Evolutionary conservation across 2,329 filamentous ascomycete genomes (phyloP).

Genomic region (Plenodomus lindquistii): DNA sequence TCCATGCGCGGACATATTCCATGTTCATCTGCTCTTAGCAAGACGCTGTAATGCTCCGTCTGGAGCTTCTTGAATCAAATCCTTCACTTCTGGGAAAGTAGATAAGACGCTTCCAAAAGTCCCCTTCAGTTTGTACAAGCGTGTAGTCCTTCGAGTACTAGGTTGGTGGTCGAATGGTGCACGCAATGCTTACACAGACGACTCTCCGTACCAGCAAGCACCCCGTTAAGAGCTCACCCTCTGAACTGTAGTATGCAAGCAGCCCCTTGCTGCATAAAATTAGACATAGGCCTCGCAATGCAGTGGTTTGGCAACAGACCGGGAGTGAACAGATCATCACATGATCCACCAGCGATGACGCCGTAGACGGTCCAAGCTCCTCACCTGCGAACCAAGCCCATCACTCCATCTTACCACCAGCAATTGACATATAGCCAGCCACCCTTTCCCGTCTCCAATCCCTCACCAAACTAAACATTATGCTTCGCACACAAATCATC

Average conservation of each 20-base stretch:
- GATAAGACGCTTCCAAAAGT: neutral
- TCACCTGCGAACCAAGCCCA: constrained; percentile 10
- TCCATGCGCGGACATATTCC: too few species aligned
- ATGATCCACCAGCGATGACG: constrained; percentile 26
- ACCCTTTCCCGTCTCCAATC: constrained; percentile 9
- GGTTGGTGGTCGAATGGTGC: neutral
- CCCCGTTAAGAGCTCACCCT: neutral
- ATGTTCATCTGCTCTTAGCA: too few species aligned
- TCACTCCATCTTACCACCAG: constrained; percentile 30
- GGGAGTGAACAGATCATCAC: constrained; percentile 3
- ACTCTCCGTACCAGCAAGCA: neutral
- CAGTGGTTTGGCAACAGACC: neutral
- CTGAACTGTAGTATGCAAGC: neutral
- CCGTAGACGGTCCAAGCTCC: constrained; percentile 21
- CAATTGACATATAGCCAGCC: constrained; percentile 18
- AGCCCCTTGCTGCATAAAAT: neutral
- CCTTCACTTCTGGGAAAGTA: neutral
- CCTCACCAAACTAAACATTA: constrained; percentile 22
- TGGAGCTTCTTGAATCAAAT: neutral
- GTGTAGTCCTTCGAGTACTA: neutral
- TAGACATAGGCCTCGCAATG: neutral
- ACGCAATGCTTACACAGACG: neutral
- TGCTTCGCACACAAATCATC: constrained; percentile 46
- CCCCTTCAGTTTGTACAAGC: neutral
- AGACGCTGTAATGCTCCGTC: neutral